Base-by-base conservation (phyloP, 306 rosid genomes). In the Castanea crenata region DNA sequence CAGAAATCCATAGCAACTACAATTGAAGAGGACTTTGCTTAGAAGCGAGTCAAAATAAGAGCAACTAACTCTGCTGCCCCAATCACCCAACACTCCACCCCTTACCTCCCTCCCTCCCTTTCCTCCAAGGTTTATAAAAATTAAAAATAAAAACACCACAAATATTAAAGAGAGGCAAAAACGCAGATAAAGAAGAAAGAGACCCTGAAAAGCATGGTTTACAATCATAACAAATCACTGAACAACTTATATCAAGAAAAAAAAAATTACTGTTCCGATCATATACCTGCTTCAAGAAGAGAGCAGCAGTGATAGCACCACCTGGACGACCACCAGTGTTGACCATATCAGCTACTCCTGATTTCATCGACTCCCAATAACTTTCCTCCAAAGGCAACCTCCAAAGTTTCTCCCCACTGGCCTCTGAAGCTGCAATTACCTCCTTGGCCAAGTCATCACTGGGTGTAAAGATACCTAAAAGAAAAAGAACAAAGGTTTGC, bases 331-430 rank as follows among this genome's bases (percentile, higher is more conserved):
- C 90, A 69, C 98, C 99, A 0, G 96, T 91, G 83, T 96, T 96
- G 78, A 96, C 84, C 99, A 93, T 96, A 85, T 96, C 99, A 46
- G 99, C 99, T 31, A 91, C 90, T 76, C 94, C 96, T 19, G 99
- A 96, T 87, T 96, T 96, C 98, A 93, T 93, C 12, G 92, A 77
- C 62, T 96, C 99, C 99, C 99, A 96, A 77, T 96, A 96, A 83
- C 99, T 96, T 69, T 93, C 98, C 83, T 96, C 99, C 84, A 96
- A 7, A 6, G 99, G 99, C 96, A 96, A 69, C 81, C 98, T 90
- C 99, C 99, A 96, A 20, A 93, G 75, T 88, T 96, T 96, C 82
- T 96, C 99, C 58, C 98, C 98, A 83, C 96, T 90, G 76, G 72
- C 73, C 61, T 93, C 94, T 27, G 99, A 86, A 83, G 99, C 98